Evolutionary conservation across 2,329 filamentous ascomycete species (phyloP).

Genomic region (Lachnellula arida): DNA sequence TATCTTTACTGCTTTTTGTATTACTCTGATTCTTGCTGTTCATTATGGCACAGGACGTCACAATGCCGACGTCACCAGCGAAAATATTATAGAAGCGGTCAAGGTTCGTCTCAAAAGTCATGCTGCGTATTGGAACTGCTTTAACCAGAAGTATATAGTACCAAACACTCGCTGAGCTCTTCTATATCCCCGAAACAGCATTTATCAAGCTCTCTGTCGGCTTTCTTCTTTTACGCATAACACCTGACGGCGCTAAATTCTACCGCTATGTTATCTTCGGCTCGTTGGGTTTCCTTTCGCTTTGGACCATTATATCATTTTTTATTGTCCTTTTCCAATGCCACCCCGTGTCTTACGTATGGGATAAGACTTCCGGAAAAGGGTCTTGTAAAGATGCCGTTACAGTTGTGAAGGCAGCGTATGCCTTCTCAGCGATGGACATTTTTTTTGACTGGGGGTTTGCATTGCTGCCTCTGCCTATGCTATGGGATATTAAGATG

Average conservation of each 20-base stretch:
- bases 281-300: conserved; percentile 41
- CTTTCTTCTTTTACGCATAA: conserved; percentile 47
- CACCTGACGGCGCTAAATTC: conserved; percentile 31
- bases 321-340: conserved; percentile 23
- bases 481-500: conserved; percentile 36
- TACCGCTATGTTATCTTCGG: conserved; percentile 43
- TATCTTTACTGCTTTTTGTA: conserved; percentile 12
- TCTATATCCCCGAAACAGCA: conserved; percentile 18
- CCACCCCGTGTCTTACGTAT: conserved; percentile 39
- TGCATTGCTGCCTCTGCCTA: conserved; percentile 38
- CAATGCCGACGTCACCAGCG: conserved; percentile 2
- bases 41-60: conserved; percentile 20
- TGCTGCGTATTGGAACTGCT: no score
- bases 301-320: conserved; percentile 49
- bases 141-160: conserved; percentile 19
- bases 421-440: conserved; percentile 40
- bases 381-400: conserved; percentile 10
- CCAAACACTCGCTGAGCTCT: conserved; percentile 39
- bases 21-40: conserved; percentile 12
- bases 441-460: conserved; percentile 45
- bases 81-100: conserved; percentile 11
- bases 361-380: conserved; percentile 36
- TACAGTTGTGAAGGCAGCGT: conserved; percentile 13
- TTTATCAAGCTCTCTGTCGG: conserved; percentile 20
- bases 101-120: conserved; percentile 7